These are phyloP conservation scores for Hyaloscypha bicolor DNA, from an alignment of 495 filamentous ascomycete species.

Conservation along the genomic window DNA sequence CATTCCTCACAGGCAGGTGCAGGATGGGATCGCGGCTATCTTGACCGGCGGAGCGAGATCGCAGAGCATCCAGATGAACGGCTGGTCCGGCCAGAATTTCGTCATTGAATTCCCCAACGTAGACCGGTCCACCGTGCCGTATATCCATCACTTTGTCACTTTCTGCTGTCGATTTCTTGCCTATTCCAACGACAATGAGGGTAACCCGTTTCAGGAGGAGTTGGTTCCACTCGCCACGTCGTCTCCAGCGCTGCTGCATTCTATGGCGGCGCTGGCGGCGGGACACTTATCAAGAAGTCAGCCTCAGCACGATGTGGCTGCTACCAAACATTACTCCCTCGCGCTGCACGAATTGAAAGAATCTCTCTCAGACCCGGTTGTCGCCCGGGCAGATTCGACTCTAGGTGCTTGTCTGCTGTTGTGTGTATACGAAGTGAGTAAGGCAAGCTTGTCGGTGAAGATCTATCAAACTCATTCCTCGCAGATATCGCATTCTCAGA, in stretches of 20 bases:
- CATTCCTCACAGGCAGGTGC: constrained; percentile 15
- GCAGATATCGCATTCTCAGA: constrained; percentile 32
- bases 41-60: not conserved
- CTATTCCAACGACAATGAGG: constrained; percentile 32
- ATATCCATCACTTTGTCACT: constrained; percentile 32
- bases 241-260: constrained; percentile 27
- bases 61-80: not conserved
- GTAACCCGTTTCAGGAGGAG: constrained; percentile 32
- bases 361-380: constrained; percentile 20
- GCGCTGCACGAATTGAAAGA: constrained; percentile 25
- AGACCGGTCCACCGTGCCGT: constrained; percentile 23
- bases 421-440: constrained; percentile 31
- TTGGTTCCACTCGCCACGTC: constrained; percentile 27
- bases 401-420: constrained; percentile 31
- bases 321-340: constrained; percentile 27
- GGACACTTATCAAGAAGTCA: constrained; percentile 29
- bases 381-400: constrained; percentile 27
- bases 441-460: not conserved
- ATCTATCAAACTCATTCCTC: not conserved
- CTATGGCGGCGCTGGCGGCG: constrained; percentile 31
- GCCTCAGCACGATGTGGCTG: constrained; percentile 22
- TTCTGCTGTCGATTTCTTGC: constrained; percentile 31
- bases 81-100: constrained; percentile 28
- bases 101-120: constrained; percentile 32
- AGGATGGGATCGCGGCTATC: not conserved